Conservation (phyloP, 1,284 basidiomycete species). For the Microbotryomycetes sp. region DNA sequence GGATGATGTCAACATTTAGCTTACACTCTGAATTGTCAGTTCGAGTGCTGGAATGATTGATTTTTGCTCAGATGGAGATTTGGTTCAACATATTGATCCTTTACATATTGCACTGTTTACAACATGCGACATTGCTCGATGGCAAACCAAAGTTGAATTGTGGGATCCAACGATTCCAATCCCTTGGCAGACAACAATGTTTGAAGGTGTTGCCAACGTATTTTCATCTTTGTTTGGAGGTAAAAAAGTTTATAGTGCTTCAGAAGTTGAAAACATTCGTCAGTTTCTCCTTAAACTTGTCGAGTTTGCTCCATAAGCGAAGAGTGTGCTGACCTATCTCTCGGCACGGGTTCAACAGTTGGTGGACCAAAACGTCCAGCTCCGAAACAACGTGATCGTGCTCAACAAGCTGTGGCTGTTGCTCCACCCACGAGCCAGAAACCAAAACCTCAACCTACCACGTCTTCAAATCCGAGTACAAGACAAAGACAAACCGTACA, state of each 20-base stretch:
- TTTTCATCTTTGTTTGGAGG: slow-evolving; percentile 25
- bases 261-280: slow-evolving; percentile 27
- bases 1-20: background rate
- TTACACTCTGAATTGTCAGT: slow-evolving; percentile 6
- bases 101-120: slow-evolving; percentile 28
- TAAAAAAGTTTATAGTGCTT: slow-evolving; percentile 21
- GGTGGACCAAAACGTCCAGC: slow-evolving; percentile 28
- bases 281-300: slow-evolving; percentile 5
- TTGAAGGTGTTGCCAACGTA: slow-evolving; percentile 12
- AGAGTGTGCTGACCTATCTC: background rate
- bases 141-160: slow-evolving; percentile 13
- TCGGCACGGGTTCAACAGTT: slow-evolving; percentile 5
- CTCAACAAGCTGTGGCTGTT: background rate
- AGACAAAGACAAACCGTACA: slow-evolving; percentile 17
- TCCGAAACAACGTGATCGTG: slow-evolving; percentile 14
- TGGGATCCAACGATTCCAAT: slow-evolving; percentile 17
- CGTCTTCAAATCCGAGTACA: background rate
- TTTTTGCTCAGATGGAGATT: slow-evolving; percentile 24
- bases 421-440: slow-evolving; percentile 2
- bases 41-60: slow-evolving; percentile 14
- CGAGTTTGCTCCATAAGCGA: too few species aligned
- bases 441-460: background rate
- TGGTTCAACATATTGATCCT: slow-evolving; percentile 28
- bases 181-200: slow-evolving; percentile 11
- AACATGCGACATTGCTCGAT: slow-evolving; percentile 18